Percentiles rank a stretch among this genome's conserved stretches.
Conservation (phyloP, 768 basidiomycete genomes). For the Calocera viscosa region DNA sequence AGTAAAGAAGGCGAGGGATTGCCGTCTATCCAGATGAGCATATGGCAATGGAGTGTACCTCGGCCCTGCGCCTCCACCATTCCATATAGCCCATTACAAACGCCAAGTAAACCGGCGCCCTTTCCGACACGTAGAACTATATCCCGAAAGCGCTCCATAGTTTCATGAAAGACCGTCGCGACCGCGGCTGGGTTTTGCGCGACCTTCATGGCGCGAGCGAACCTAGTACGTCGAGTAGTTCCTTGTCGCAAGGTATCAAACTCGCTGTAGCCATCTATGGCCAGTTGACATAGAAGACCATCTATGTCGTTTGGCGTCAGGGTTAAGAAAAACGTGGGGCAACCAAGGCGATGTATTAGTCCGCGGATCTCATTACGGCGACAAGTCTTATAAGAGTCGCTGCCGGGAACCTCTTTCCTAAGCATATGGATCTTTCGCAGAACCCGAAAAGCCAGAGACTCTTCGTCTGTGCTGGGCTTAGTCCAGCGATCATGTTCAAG, state of each 20-base stretch:
- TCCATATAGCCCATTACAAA: slow-evolving; percentile 30
- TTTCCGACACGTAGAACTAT: slow-evolving; percentile 13
- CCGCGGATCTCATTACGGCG: slow-evolving; percentile 33
- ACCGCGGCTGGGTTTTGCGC: slow-evolving; percentile 33
- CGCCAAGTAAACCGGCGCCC: slow-evolving; percentile 26
- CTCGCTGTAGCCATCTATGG: slow-evolving; percentile 29
- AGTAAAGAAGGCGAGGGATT: slow-evolving; percentile 27
- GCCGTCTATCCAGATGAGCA: slow-evolving; percentile 34
- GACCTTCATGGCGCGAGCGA: slow-evolving; percentile 27
- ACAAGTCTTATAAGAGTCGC: slow-evolving; percentile 20
- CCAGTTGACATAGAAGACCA: slow-evolving; percentile 32
- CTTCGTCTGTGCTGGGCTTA: slow-evolving; percentile 21
- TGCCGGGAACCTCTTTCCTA: slow-evolving; percentile 21
- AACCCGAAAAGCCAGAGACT: slow-evolving; percentile 23
- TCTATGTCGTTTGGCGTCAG: slow-evolving; percentile 37
- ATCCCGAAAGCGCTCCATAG: slow-evolving; percentile 28
- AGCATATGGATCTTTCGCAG: slow-evolving; percentile 22
- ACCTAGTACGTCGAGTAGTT: slow-evolving; percentile 20
- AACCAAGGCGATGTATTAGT: slow-evolving; percentile 27
- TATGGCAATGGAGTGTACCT: slow-evolving; percentile 33
- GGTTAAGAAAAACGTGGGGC: slow-evolving; percentile 35
- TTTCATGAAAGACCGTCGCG: slow-evolving; percentile 34
- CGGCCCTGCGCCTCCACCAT: slow-evolving; percentile 32
- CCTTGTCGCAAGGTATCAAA: slow-evolving; percentile 25
- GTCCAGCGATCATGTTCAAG: slow-evolving; percentile 19